A percentile compares a stretch with the other conserved stretches of the same genome.
Evolutionary conservation across 2,329 filamentous ascomycete species (phyloP).

Genomic region (Neospermospora avenae): DNA sequence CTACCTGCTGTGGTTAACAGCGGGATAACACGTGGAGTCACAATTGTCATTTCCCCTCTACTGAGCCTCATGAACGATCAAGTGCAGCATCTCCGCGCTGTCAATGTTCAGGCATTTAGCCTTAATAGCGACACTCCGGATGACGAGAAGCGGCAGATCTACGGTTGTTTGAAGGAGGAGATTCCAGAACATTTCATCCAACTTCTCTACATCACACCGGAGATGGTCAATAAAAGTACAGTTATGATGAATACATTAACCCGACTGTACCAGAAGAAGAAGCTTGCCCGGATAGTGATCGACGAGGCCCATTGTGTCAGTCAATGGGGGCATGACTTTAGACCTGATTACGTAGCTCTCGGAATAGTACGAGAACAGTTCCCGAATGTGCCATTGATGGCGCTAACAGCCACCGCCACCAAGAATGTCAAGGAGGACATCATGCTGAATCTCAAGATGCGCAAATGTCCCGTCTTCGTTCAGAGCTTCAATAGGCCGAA

Average conservation of each 20-base stretch:
- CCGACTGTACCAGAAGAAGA: conserved; percentile 63
- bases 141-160: conserved; percentile 62
- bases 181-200: conserved; percentile 76
- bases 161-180: conserved; percentile 58
- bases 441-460: conserved; percentile 85
- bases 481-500: conserved; percentile 99
- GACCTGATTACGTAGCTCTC: conserved; percentile 89
- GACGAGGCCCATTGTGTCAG: conserved; percentile 99
- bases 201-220: conserved; percentile 90
- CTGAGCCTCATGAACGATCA: conserved; percentile 98
- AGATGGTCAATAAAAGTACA: conserved; percentile 86
- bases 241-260: conserved; percentile 64
- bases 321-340: conserved; percentile 98
- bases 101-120: conserved; percentile 75
- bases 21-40: conserved; percentile 81
- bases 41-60: conserved; percentile 90
- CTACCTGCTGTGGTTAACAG: conserved; percentile 79
- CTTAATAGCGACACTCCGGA: conserved; percentile 73
- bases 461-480: conserved; percentile 69
- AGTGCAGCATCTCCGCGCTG: conserved; percentile 72
- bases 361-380: conserved; percentile 71
- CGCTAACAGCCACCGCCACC: conserved; percentile 91
- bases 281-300: conserved; percentile 87
- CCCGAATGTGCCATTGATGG: conserved; percentile 83
- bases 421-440: conserved; percentile 90